A percentile compares a stretch with the other conserved stretches of the same genome.
Conservation (phyloP, 2,329 filamentous ascomycete genomes). For the Lecanicillium sp. region DNA sequence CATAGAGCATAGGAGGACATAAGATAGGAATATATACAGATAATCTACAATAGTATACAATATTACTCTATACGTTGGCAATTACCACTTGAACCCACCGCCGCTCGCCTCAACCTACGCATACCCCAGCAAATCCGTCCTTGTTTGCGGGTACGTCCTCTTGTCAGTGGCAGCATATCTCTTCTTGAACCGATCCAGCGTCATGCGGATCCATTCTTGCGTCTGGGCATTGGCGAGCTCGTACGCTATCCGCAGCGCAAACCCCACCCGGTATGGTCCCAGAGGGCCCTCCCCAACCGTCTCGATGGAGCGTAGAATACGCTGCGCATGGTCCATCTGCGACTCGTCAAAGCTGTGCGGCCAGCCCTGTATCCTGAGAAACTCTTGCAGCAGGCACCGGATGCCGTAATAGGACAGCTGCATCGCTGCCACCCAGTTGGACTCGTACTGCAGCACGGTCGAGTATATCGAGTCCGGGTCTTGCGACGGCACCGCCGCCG, state of each 20-base stretch:
- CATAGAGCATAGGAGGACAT: too few species aligned
- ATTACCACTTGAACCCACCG: too few species aligned
- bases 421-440: constrained; percentile 26
- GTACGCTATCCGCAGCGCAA: constrained; percentile 29
- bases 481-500: constrained; percentile 19
- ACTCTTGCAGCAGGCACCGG: constrained; percentile 31
- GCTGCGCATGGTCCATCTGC: constrained; percentile 19
- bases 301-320: constrained; percentile 30
- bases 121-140: constrained; percentile 6
- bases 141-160: constrained; percentile 2
- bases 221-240: constrained; percentile 11
- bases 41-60: too few species aligned
- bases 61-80: too few species aligned
- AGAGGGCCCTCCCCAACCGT: constrained; percentile 26
- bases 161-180: constrained; percentile 9
- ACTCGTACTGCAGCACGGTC: constrained; percentile 22
- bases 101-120: not conserved
- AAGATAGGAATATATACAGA: too few species aligned
- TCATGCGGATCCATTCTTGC: constrained; percentile 6
- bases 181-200: constrained; percentile 4
- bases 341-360: constrained; percentile 17
- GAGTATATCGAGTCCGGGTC: constrained; percentile 24
- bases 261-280: constrained; percentile 30
- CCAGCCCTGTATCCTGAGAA: constrained; percentile 23
- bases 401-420: constrained; percentile 30